phyloP scores from a whole-genome alignment of 192 early-diverging fungal genomes.

The Spizellomyces sp. region DNA sequence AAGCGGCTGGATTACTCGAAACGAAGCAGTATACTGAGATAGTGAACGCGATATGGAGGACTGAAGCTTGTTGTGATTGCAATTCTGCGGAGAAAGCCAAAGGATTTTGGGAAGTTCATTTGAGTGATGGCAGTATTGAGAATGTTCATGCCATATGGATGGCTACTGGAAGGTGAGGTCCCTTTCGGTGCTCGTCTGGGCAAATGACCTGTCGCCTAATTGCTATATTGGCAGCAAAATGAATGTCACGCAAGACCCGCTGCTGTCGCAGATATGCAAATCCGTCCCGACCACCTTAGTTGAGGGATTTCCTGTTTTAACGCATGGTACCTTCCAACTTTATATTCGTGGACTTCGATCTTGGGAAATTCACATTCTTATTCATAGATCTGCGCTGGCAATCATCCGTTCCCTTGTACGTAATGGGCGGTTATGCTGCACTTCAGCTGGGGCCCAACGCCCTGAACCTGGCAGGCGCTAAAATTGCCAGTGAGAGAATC shows the following conservation, averaged over 20 bases:
- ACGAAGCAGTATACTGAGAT: neutral
- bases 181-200: neutral
- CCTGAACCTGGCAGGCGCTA: neutral
- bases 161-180: slow-evolving; percentile 3
- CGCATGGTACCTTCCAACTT: neutral
- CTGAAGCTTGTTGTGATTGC: neutral
- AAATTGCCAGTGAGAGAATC: slow-evolving; percentile 2
- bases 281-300: neutral
- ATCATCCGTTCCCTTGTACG: neutral
- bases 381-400: slow-evolving; percentile 2
- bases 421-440: neutral
- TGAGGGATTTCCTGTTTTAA: neutral
- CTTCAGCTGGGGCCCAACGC: neutral
- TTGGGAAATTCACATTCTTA: neutral
- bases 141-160: neutral
- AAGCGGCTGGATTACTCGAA: neutral
- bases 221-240: neutral
- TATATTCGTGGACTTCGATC: neutral
- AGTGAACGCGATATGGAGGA: neutral
- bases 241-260: slow-evolving; percentile 2
- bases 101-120: slow-evolving; percentile 1
- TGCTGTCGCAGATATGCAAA: neutral
- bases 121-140: neutral
- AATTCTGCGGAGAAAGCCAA: neutral
- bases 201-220: neutral